Conservation (phyloP, 2,329 filamentous ascomycete genomes). For the Curvularia sp. region DNA sequence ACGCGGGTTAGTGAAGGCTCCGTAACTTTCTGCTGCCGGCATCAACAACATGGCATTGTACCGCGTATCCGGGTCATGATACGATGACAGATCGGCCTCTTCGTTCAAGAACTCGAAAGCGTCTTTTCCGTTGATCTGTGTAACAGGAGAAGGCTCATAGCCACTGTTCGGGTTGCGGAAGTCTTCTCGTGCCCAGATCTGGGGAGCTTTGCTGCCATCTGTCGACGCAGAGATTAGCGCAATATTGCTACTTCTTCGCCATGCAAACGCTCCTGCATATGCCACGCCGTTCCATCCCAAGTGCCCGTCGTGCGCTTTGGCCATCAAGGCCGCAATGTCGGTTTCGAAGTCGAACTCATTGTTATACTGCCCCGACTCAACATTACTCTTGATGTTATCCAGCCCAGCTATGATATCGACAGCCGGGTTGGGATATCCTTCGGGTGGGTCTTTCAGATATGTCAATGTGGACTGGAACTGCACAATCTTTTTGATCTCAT, state of each 20-base stretch:
- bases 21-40: slow-evolving; percentile 41
- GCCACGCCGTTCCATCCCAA: slow-evolving; percentile 49
- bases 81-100: slow-evolving; percentile 38
- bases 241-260: slow-evolving; percentile 40
- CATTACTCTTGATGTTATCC: slow-evolving; percentile 45
- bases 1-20: slow-evolving; percentile 41
- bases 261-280: slow-evolving; percentile 48
- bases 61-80: slow-evolving; percentile 53
- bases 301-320: slow-evolving; percentile 47
- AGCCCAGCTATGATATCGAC: slow-evolving; percentile 51
- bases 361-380: slow-evolving; percentile 42
- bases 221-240: slow-evolving; percentile 43
- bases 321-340: slow-evolving; percentile 44
- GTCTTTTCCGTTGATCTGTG: slow-evolving; percentile 49
- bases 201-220: slow-evolving; percentile 40
- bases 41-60: slow-evolving; percentile 53
- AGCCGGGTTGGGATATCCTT: slow-evolving; percentile 48
- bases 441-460: slow-evolving; percentile 51
- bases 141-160: slow-evolving; percentile 47
- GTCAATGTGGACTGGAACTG: slow-evolving; percentile 53
- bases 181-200: slow-evolving; percentile 44
- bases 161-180: slow-evolving; percentile 36
- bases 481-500: slow-evolving; percentile 45
- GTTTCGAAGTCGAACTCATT: slow-evolving; percentile 55
- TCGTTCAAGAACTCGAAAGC: slow-evolving; percentile 46